phyloP scores from a whole-genome alignment of 139 green algal species.

The Chlamydomonas asymmetrica region DNA sequence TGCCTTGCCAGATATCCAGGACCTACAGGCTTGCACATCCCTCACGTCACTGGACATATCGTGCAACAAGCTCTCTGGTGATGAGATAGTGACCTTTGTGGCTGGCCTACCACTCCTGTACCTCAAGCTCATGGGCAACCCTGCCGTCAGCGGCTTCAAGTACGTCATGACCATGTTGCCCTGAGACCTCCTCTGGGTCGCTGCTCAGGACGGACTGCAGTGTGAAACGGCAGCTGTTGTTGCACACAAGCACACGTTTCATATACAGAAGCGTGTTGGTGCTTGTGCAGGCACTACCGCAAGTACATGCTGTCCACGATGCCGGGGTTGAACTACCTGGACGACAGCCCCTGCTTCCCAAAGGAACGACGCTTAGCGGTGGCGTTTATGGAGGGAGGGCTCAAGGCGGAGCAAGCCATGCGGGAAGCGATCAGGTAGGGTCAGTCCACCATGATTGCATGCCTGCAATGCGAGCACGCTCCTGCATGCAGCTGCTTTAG shows the following conservation, averaged over 20 bases:
- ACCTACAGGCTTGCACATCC: conserved; percentile 38
- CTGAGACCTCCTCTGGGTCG: too few relatives aligned
- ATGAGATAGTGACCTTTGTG: conserved; percentile 47
- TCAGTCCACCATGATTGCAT: too few relatives aligned
- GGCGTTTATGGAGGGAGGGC: conserved; percentile 55
- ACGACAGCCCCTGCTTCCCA: conserved; percentile 62
- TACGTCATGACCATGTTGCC: too few relatives aligned
- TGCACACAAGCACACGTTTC: too few relatives aligned
- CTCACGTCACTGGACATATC: conserved; percentile 62
- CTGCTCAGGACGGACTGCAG: too few relatives aligned
- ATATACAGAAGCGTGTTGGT: too few relatives aligned
- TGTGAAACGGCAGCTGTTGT: too few relatives aligned
- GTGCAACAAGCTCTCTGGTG: conserved; percentile 51
- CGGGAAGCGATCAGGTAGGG: conserved; percentile 24
- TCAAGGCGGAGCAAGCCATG: conserved; percentile 49
- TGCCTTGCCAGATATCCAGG: conserved; percentile 34
- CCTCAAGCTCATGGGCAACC: conserved; percentile 65
- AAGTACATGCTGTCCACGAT: conserved; percentile 66
- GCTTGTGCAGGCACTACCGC: conserved; percentile 62
- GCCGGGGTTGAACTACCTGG: conserved; percentile 69
- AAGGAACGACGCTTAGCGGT: conserved; percentile 63
- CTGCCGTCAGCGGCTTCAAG: conserved; percentile 50
- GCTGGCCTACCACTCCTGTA: conserved; percentile 47
- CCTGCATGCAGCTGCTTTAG: too few relatives aligned
- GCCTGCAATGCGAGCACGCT: too few relatives aligned